phyloP scores from a whole-genome alignment of 2,329 filamentous ascomycete species.

The Chlorencoelia australis region DNA sequence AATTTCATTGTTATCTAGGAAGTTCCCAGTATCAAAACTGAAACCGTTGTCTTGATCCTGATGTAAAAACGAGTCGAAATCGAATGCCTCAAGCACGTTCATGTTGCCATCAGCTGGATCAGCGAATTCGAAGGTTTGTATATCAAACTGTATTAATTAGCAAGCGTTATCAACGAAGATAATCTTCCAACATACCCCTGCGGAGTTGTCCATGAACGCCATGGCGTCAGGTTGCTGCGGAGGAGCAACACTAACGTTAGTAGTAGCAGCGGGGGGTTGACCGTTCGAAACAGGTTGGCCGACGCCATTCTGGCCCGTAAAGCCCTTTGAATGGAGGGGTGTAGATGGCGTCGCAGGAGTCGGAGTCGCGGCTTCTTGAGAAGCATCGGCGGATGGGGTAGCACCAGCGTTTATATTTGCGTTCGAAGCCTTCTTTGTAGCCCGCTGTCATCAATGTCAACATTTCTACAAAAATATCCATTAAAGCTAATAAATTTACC shows the following conservation, averaged over 20 bases:
- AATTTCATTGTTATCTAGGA: conserved; percentile 50
- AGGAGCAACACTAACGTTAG: conserved; percentile 33
- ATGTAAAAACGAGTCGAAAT: conserved; percentile 59
- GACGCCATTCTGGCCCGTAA: conserved; percentile 37
- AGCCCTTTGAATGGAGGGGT: conserved; percentile 42
- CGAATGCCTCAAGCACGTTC: conserved; percentile 56
- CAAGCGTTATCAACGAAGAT: not conserved
- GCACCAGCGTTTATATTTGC: conserved; percentile 43
- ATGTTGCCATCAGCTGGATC: conserved; percentile 40
- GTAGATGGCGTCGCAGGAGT: conserved; percentile 56
- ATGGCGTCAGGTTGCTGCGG: conserved; percentile 38
- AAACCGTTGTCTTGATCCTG: conserved; percentile 45
- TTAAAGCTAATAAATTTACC: conserved; percentile 40
- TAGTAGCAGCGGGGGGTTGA: conserved; percentile 32
- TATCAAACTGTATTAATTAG: conserved; percentile 23
- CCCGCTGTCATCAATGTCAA: conserved; percentile 27
- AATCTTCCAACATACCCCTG: conserved; percentile 9
- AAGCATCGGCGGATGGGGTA: conserved; percentile 46
- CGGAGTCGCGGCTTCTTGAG: conserved; percentile 46
- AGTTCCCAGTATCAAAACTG: conserved; percentile 42
- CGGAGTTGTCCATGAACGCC: conserved; percentile 36
- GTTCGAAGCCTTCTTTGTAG: conserved; percentile 51
- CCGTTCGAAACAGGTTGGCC: conserved; percentile 30
- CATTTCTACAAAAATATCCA: conserved; percentile 27
- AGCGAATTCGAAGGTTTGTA: conserved; percentile 39